A percentile compares a stretch with the other conserved stretches of the same genome.
Evolutionary conservation across 2,329 filamentous ascomycete species (phyloP).

Genomic region (Xylaria sp.): DNA sequence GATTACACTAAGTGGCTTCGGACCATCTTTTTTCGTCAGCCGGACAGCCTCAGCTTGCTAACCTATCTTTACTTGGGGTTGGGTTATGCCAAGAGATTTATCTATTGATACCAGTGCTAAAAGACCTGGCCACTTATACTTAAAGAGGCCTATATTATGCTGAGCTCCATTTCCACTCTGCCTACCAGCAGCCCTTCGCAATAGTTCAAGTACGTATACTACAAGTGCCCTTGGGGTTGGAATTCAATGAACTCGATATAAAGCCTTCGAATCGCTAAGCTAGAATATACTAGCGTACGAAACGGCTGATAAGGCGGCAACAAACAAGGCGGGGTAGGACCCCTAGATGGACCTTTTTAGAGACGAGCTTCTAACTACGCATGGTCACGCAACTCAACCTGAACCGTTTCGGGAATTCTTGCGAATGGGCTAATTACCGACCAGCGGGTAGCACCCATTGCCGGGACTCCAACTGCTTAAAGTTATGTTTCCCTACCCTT

Average conservation of each 20-base stretch:
- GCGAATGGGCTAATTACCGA: constrained; percentile 29
- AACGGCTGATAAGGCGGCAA: not conserved
- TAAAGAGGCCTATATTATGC: not conserved
- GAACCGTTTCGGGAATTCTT: constrained; percentile 40
- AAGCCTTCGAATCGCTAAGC: not conserved
- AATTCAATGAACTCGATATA: not conserved
- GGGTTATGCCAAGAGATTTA: not conserved
- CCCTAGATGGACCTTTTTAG: not conserved
- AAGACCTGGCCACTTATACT: not conserved
- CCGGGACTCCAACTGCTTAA: not conserved
- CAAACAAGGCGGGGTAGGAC: not conserved
- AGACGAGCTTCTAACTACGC: constrained; percentile 4
- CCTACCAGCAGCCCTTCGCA: not conserved
- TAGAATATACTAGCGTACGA: not conserved
- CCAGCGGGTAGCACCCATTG: not conserved
- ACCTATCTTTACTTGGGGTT: not conserved
- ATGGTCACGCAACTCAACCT: not conserved
- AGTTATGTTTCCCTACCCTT: not conserved
- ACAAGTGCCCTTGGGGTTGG: not conserved
- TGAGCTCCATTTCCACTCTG: not conserved
- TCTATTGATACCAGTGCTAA: not conserved
- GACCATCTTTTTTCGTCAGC: not conserved
- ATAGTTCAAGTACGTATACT: not conserved
- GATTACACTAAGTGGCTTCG: not conserved
- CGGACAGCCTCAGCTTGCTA: too few relatives aligned